Base-by-base conservation (phyloP, 2,329 filamentous ascomycete genomes). In the Pseudogymnoascus sp. region DNA sequence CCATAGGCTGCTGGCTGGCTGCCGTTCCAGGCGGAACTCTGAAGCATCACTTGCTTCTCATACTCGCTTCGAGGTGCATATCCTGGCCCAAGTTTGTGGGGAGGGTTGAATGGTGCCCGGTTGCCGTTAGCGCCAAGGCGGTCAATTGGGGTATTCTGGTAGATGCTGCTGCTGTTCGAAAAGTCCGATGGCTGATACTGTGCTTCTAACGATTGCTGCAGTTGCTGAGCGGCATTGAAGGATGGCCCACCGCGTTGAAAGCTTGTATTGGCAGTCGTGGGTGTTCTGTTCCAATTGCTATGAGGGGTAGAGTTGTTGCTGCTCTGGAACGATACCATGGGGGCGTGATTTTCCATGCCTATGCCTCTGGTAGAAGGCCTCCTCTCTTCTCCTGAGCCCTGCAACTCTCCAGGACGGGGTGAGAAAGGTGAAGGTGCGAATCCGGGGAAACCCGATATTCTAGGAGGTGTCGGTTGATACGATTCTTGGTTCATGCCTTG, bases 161-260 rank as follows among this genome's bases (percentile, higher is more conserved):
- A 81, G 21, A 84, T 66, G 65, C 79, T 82, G 68, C 80, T 83
- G 1, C 75, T 72, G 62, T 81, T 74, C 12, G 81, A 79, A 65
- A 83, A 83, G 5, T 65, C 68, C 39, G 69, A 69, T 15, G 67
- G 68, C n/a, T 64, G 62, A 41, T 65, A 70, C 41, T 67, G 67
- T 36, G 67, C 64, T 31, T 65, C 61, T 10, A 71, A 61, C 10
- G 65, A 63, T 36, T 67, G 63, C 55, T 70, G 69, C 15, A 69
- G 62, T 15, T 38, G 10, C 15, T 59, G 58, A n/a, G 58, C 58
- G 13, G 15, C 33, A 41, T 59, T 59, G 35, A 39, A 41, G 4
- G 33, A 31, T 8, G 58, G 35, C 9, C 12, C 33, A 39, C 33
- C 35, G 35, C 58, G 33, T 64, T 59, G 38, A 70, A 66, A 29